These are phyloP conservation scores for Candida sanyaensis DNA, from an alignment of 1,139 yeast species.

Conservation along the genomic window DNA sequence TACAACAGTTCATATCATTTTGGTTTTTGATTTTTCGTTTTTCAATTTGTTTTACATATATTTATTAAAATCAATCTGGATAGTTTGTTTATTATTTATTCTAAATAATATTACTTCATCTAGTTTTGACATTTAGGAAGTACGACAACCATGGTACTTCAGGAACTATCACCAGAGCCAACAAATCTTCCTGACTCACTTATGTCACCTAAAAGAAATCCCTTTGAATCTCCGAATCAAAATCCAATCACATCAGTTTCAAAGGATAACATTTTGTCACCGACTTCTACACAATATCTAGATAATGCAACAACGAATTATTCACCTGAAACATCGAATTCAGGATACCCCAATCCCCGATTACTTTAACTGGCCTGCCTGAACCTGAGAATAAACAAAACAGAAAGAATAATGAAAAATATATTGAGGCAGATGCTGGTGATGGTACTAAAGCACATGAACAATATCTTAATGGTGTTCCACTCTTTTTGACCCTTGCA, in stretches of 20 bases:
- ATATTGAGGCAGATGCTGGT: constrained; percentile 52
- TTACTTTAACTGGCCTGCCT: not conserved
- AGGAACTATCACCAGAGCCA: not conserved
- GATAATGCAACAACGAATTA: not conserved
- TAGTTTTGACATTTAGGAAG: too few species aligned
- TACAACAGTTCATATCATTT: too few species aligned
- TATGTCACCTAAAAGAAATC: not conserved
- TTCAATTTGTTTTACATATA: too few species aligned
- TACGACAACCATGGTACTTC: not conserved
- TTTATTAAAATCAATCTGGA: too few species aligned
- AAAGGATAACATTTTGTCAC: not conserved
- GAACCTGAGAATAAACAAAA: not conserved
- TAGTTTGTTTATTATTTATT: too few species aligned
- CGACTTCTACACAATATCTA: not conserved
- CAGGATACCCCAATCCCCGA: not conserved
- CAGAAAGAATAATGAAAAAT: constrained; percentile 16
- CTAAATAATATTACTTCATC: not conserved
- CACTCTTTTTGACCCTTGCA: constrained; percentile 39
- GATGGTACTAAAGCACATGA: constrained; percentile 55
- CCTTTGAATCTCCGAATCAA: not conserved
- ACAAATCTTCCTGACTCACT: not conserved
- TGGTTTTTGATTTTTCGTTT: too few species aligned
- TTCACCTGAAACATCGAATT: not conserved
- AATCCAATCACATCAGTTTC: not conserved
- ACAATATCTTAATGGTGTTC: constrained; percentile 48